These are phyloP conservation scores for Paxillus involutus DNA, from an alignment of 768 basidiomycete species.

Conservation along the genomic window DNA sequence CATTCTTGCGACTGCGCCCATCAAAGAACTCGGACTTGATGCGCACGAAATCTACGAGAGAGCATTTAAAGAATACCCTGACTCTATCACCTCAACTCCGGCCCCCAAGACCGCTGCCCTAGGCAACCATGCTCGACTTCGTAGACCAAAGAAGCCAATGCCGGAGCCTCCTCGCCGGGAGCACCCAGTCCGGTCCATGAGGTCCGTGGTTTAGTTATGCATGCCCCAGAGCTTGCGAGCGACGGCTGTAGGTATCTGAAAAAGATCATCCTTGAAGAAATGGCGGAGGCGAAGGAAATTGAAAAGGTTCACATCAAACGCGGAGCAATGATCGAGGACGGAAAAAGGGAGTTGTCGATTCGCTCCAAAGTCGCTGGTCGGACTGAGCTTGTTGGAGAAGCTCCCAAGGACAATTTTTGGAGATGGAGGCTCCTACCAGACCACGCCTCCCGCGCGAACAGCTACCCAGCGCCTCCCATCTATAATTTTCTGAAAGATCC, in stretches of 20 bases:
- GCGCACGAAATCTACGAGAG: slow-evolving; percentile 17
- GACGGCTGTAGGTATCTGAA: slow-evolving; percentile 20
- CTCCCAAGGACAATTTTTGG: not conserved
- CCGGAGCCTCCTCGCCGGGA: slow-evolving; percentile 13
- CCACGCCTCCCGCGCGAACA: not conserved
- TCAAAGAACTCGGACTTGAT: slow-evolving; percentile 6
- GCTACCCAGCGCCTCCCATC: slow-evolving; percentile 3
- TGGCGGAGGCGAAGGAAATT: slow-evolving; percentile 13
- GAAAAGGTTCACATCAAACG: slow-evolving; percentile 17
- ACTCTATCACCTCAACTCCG: not conserved
- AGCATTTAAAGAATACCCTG: slow-evolving; percentile 5
- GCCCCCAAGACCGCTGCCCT: not conserved
- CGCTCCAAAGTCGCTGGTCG: not conserved
- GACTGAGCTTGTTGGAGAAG: not conserved
- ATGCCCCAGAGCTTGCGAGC: not conserved
- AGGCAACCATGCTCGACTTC: not conserved
- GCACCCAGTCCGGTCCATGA: slow-evolving; percentile 18
- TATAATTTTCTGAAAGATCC: not conserved
- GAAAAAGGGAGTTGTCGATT: not conserved
- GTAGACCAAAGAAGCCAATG: not conserved
- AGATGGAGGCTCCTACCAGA: slow-evolving; percentile 7
- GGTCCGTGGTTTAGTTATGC: slow-evolving; percentile 1
- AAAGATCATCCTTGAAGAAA: slow-evolving; percentile 19
- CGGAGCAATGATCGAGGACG: slow-evolving; percentile 7
- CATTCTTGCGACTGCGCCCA: slow-evolving; percentile 2